These are phyloP conservation scores for Trifolium subterraneum DNA, from an alignment of 306 rosid genomes.

Conservation along the genomic window DNA sequence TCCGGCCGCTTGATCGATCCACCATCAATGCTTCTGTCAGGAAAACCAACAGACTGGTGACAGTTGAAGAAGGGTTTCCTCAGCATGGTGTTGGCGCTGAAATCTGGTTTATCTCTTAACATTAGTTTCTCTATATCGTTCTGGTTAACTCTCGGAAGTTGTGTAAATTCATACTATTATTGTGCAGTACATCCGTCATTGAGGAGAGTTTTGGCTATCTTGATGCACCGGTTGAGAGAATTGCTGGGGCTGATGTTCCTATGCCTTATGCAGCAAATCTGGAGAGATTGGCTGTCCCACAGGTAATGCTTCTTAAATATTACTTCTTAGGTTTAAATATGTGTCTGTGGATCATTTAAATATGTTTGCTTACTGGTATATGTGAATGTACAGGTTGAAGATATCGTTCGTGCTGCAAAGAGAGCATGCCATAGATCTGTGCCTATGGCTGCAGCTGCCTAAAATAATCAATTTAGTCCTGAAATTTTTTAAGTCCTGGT, in stretches of 20 bases:
- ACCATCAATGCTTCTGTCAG: constrained; percentile 91
- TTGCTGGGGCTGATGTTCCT: constrained; percentile 98
- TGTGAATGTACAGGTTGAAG: constrained; percentile 72
- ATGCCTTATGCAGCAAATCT: constrained; percentile 99
- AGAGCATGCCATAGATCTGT: constrained; percentile 87
- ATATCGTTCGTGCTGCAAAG: constrained; percentile 96
- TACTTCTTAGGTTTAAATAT: constrained; percentile 13
- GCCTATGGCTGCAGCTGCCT: constrained; percentile 76
- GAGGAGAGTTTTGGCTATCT: constrained; percentile 98
- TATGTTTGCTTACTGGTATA: constrained; percentile 34
- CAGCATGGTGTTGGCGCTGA: constrained; percentile 99
- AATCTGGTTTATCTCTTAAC: constrained; percentile 54
- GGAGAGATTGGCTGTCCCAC: constrained; percentile 97
- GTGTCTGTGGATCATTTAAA: constrained; percentile 18
- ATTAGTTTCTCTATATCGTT: no score
- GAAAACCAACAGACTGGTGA: constrained; percentile 91
- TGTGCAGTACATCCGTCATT: constrained; percentile 64
- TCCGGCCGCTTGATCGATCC: constrained; percentile 92
- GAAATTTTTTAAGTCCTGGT: constrained; percentile 46
- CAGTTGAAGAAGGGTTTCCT: constrained; percentile 99
- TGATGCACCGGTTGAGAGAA: constrained; percentile 96
- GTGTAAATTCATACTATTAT: not conserved
- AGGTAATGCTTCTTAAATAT: constrained; percentile 55
- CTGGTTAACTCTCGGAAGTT: not conserved
- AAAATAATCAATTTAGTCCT: constrained; percentile 35